Evolutionary conservation across 225 moss, liverwort and hornwort species (phyloP), one percentile per base, ranked within the genome.

Genomic region (Thuidium tamariscinum): DNA sequence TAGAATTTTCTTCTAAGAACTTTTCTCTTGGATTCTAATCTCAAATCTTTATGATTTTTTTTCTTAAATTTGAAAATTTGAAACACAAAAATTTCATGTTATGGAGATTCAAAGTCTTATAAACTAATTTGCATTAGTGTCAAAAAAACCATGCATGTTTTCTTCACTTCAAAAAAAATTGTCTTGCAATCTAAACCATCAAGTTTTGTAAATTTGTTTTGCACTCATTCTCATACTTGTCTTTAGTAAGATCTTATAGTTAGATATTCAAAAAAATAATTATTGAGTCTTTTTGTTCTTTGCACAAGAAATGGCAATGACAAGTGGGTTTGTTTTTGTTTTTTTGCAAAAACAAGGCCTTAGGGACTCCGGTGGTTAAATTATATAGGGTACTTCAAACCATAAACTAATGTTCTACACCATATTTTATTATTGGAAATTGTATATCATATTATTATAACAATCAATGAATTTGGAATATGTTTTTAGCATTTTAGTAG

Each of bases 321-420:
- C n/a, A n/a, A n/a, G n/a, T n/a, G n/a, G n/a, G n/a, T n/a, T n/a
- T n/a, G n/a, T 68, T 25, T 41, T 4, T 41, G 1, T 41, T 0
- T 14, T 69, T 41, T 41, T 69, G 26, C 2, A 15, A 69, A 26
- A 42, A 27, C 10, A 16, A 27, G 42, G 10, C 29, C 5, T 16
- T 3, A 2, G 1, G 5, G 6, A 44, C 3, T 71, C 1, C 6
- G 5, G 3, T 0, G 17, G 3, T 10, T 30, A 46, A 10, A 11
- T 46, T 30, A 30, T 3, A 19, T 11, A 4, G 4, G 18, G 0
- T 11, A 29, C 4, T 74, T 49, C 19, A 11, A 30, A 19, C 48
- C 11, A 11, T 11, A 48, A 46, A 11, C 4, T 19, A 30, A 18
- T 46, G 18, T 46, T 72, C 29, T 72, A 18, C 1, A 48, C 30